Evolutionary conservation across 2,329 filamentous ascomycete species (phyloP), one percentile per base, ranked within the genome.

Genomic region (Sporothrix brunneoviolacea): DNA sequence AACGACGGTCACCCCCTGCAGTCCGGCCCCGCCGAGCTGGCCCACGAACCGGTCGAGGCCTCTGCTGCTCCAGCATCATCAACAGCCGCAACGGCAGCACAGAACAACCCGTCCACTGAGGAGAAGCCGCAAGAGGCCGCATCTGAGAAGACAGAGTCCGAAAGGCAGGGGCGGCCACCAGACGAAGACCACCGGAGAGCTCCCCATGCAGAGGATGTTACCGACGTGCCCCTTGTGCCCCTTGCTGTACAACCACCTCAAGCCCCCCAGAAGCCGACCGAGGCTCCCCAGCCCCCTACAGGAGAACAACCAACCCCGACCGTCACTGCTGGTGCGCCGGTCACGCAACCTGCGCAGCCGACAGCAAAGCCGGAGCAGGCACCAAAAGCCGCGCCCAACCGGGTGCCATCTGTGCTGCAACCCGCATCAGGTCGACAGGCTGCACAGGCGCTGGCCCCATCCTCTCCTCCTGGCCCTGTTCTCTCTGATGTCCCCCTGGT

Each of bases 1-100:
- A n/a, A n/a, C n/a, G 67, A 64, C 1, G 70, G 69, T 21, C 32
- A 18, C 4, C 37, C 42, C 19, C 43, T 56, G 69, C 7, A 57
- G 69, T 4, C 39, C 65, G 46, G 37, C 10, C 58, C 62, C 10
- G 65, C 68, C 21, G 70, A 78, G 61, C 53, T 75, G 22, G 65
- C 70, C 3, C 60, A 65, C 54, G 57, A 66, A 24, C 59, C 60
- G 10, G 62, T n/a, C n/a, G n/a, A n/a, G n/a, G n/a, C n/a, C n/a
- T n/a, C 32, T 35, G 13, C 32, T 5, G 32, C 28, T 19, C 36
- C 9, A 39, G 16, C 8, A 4, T 6, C 36, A 19, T 4, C 36
- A 22, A 28, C 24, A 28, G 24, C 24, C 5, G 10, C 6, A 28
- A 28, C 24, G 5, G 24, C 24, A 28, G 24, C 24, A 28, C n/a